Evolutionary conservation across 108 stramenopile species (phyloP).

Genomic region (Aurantiochytrium sp.): DNA sequence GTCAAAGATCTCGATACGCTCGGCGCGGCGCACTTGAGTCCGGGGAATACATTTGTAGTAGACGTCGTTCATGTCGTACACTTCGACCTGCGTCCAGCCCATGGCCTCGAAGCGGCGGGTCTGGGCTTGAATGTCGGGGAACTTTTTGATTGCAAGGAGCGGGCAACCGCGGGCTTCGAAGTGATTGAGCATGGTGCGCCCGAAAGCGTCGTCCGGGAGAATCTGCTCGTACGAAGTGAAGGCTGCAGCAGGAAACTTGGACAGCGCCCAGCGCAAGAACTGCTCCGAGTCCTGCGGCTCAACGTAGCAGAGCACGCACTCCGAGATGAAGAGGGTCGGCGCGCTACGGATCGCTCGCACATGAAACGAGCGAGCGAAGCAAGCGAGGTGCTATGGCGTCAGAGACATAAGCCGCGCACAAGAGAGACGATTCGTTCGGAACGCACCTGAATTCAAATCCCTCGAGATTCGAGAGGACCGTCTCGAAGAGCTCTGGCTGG

Average conservation of each 20-base stretch:
- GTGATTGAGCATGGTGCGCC: neutral
- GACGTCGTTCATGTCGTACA: neutral
- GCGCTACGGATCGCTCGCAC: neutral
- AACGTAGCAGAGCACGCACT: conserved; percentile 9
- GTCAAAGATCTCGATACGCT: neutral
- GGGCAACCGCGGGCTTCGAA: neutral
- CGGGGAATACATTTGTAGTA: neutral
- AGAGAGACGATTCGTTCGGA: neutral
- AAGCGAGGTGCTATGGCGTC: too few relatives aligned
- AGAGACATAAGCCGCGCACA: too few relatives aligned
- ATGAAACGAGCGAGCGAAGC: too few relatives aligned
- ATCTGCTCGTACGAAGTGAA: conserved; percentile 27
- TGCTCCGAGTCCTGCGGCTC: neutral
- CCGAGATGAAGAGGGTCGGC: conserved; percentile 28
- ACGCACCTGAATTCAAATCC: neutral
- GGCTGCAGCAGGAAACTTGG: neutral
- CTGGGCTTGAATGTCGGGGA: neutral
- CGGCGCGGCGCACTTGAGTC: neutral
- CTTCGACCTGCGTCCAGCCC: neutral
- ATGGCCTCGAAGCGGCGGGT: neutral
- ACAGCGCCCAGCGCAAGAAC: neutral
- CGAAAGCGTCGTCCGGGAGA: conserved; percentile 22
- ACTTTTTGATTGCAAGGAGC: neutral
- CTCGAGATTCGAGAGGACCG: neutral
- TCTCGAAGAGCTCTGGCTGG: neutral